Evolutionary conservation across 1,284 basidiomycete species (phyloP).

Genomic region (Baeospora myosura): DNA sequence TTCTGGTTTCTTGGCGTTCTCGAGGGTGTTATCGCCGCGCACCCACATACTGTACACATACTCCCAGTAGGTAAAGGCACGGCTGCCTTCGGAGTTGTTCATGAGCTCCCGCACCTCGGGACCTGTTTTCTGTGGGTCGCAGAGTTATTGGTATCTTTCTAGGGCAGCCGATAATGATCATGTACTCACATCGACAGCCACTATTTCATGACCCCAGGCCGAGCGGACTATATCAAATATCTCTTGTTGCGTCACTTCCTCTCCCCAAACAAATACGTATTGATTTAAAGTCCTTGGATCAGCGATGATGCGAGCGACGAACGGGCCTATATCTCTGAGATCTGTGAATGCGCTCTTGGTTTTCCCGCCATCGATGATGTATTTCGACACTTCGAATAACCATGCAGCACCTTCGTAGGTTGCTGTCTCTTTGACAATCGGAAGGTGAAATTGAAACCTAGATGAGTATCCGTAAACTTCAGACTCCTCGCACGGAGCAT

Average conservation of each 20-base stretch:
- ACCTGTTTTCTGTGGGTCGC: not conserved
- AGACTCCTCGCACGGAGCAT: no score
- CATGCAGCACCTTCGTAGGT: no score
- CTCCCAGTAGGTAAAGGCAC: not conserved
- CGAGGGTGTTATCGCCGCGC: not conserved
- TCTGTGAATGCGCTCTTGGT: not conserved
- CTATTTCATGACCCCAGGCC: not conserved
- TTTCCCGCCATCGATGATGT: not conserved
- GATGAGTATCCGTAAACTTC: no score
- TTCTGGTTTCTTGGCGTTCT: constrained; percentile 2
- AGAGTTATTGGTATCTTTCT: not conserved
- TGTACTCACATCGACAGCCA: not conserved
- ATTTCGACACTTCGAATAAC: no score
- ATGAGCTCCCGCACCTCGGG: not conserved
- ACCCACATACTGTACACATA: not conserved
- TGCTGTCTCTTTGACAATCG: no score
- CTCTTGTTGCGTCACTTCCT: not conserved
- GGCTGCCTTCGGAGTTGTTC: not conserved
- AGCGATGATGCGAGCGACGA: constrained; percentile 1
- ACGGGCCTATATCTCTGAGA: not conserved
- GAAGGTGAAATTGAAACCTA: no score
- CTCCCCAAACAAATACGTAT: not conserved
- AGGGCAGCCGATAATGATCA: not conserved
- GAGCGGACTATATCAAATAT: not conserved
- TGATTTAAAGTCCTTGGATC: not conserved